These are phyloP conservation scores for Penicillium sp. DNA, from an alignment of 2,329 filamentous ascomycete species.

Conservation along the genomic window DNA sequence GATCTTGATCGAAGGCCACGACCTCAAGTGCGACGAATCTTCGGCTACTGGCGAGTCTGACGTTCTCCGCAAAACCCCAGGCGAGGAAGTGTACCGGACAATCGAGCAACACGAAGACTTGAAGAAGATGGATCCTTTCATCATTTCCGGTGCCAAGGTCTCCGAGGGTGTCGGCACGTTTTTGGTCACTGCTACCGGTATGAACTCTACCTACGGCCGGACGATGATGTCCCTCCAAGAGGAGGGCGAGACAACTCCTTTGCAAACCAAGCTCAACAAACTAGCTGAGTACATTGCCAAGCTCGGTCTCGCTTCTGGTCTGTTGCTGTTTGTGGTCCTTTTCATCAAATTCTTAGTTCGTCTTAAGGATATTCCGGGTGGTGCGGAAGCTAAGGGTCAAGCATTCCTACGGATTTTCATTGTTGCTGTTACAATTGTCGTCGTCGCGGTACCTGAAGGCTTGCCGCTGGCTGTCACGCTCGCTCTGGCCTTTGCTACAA, in stretches of 20 bases:
- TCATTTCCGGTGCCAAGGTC: slow-evolving; percentile 69
- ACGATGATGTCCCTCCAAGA: slow-evolving; percentile 70
- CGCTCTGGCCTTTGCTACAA: slow-evolving; percentile 55
- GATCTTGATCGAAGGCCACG: slow-evolving; percentile 59
- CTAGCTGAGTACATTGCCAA: slow-evolving; percentile 75
- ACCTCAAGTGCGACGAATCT: slow-evolving; percentile 63
- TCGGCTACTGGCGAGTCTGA: slow-evolving; percentile 70
- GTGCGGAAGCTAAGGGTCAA: slow-evolving; percentile 47
- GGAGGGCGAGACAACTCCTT: slow-evolving; percentile 66
- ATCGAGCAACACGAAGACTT: slow-evolving; percentile 54
- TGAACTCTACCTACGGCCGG: slow-evolving; percentile 66
- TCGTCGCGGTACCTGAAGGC: slow-evolving; percentile 54
- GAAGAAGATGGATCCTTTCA: slow-evolving; percentile 67
- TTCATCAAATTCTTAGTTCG: slow-evolving; percentile 67
- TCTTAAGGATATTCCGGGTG: slow-evolving; percentile 44
- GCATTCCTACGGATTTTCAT: slow-evolving; percentile 53
- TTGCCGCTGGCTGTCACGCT: slow-evolving; percentile 54
- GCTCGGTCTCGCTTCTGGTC: slow-evolving; percentile 60
- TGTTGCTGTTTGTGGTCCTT: slow-evolving; percentile 67
- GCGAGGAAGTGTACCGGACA: slow-evolving; percentile 55
- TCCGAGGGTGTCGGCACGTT: slow-evolving; percentile 68
- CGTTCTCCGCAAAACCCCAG: slow-evolving; percentile 58
- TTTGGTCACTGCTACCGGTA: slow-evolving; percentile 64
- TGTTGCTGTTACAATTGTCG: slow-evolving; percentile 51
- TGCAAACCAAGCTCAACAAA: slow-evolving; percentile 68